Percentiles rank a stretch among this genome's conserved stretches.
Conservation (phyloP, 306 rosid species). For the Cucumis melo region DNA sequence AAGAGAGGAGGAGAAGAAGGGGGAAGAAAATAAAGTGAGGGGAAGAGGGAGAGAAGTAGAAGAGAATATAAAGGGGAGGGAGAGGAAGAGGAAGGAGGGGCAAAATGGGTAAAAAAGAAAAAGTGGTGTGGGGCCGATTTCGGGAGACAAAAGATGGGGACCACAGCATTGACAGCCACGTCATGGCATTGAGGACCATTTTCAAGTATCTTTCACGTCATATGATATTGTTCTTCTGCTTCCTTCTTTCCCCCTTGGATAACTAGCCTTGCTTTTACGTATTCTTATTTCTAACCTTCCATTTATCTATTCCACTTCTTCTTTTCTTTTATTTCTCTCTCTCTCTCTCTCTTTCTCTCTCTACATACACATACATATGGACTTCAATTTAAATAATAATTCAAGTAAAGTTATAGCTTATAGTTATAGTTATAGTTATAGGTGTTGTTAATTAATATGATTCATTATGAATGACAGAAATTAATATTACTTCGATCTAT, state of each 20-base stretch:
- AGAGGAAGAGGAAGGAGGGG: not conserved
- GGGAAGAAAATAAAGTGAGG: not conserved
- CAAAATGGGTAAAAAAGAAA: not conserved
- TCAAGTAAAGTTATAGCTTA: too few relatives aligned
- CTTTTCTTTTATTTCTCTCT: too few relatives aligned
- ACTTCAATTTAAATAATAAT: too few relatives aligned
- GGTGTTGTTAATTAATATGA: too few relatives aligned
- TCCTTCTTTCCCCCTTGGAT: not conserved
- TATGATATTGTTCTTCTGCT: not conserved
- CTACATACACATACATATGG: too few relatives aligned
- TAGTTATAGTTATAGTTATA: too few relatives aligned
- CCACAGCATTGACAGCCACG: conserved; percentile 8
- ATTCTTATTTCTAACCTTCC: not conserved
- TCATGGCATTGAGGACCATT: not conserved
- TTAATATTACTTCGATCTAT: too few relatives aligned
- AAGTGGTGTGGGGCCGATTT: not conserved
- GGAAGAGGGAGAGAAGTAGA: too few relatives aligned
- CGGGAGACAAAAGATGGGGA: not conserved
- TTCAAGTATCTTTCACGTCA: not conserved
- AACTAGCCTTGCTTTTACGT: not conserved
- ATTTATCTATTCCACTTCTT: too few relatives aligned
- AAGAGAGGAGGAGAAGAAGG: not conserved
- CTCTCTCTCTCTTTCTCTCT: too few relatives aligned
- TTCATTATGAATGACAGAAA: too few relatives aligned
- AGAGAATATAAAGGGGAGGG: not conserved